These are phyloP conservation scores for Cercospora nicotianae DNA, from an alignment of 2,329 filamentous ascomycete species.

Conservation along the genomic window DNA sequence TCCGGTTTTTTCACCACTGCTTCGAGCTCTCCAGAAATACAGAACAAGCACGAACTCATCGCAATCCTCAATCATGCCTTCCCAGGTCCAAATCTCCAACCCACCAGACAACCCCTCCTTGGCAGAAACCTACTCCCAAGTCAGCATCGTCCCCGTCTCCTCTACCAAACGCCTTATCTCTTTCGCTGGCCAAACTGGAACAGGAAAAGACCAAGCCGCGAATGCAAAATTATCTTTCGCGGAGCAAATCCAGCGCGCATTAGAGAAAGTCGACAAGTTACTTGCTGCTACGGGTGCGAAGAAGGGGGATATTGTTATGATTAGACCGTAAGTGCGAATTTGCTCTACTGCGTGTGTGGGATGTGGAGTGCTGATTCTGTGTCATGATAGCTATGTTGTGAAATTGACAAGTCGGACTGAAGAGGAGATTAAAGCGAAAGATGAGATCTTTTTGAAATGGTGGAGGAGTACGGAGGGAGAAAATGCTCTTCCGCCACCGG, in stretches of 20 bases:
- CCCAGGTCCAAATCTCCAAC: constrained; percentile 21
- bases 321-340: constrained; percentile 14
- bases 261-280: constrained; percentile 23
- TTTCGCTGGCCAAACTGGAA: constrained; percentile 27
- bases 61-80: too few relatives aligned
- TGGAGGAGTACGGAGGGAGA: constrained; percentile 24
- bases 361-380: not conserved
- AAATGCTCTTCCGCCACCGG: constrained; percentile 15
- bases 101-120: constrained; percentile 18
- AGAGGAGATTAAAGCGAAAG: constrained; percentile 17
- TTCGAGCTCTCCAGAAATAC: too few relatives aligned
- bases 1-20: too few relatives aligned
- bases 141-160: constrained; percentile 24
- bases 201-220: not conserved
- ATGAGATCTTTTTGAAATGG: constrained; percentile 20
- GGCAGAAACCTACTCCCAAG: constrained; percentile 22
- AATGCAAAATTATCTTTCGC: constrained; percentile 16
- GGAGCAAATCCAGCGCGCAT: constrained; percentile 21
- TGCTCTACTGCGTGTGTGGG: not conserved
- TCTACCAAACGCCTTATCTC: constrained; percentile 24
- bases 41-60: not conserved
- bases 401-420: constrained; percentile 9
- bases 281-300: constrained; percentile 20
- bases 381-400: constrained; percentile 23
- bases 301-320: constrained; percentile 26